A percentile compares a stretch with the other conserved stretches of the same genome.
Evolutionary conservation across 345 rosid genomes (phyloP).

Genomic region (Lagerstroemia speciosa): DNA sequence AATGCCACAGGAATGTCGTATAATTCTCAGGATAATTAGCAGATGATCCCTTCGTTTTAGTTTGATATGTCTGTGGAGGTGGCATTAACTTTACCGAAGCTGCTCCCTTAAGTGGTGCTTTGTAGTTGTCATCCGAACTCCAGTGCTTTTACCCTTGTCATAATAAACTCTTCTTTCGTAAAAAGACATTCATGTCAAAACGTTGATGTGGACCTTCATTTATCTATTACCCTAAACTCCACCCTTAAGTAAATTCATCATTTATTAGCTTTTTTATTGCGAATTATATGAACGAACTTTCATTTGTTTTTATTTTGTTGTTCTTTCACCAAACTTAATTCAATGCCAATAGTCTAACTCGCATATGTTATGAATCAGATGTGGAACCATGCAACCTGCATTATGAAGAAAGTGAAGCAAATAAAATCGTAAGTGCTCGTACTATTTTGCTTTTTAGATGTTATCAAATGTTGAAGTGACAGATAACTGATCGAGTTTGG

Average conservation of each 20-base stretch:
- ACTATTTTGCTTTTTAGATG: constrained; percentile 4
- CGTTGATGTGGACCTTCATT: no score
- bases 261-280: not conserved
- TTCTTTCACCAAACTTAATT: not conserved
- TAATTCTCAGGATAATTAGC: not conserved
- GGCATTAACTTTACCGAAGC: not conserved
- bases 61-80: not conserved
- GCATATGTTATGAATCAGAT: constrained; percentile 30
- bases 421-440: constrained; percentile 53
- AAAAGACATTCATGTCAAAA: no score
- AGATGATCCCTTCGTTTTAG: not conserved
- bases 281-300: not conserved
- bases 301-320: not conserved
- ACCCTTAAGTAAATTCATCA: no score
- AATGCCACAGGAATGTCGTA: not conserved
- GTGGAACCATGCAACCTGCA: constrained; percentile 85
- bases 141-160: not conserved
- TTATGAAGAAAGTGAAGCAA: constrained; percentile 67
- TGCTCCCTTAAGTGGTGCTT: not conserved
- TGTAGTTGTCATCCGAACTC: not conserved
- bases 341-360: not conserved
- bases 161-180: no score
- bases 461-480: not conserved
- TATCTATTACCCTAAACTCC: no score
- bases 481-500: constrained; percentile 1